Percentiles rank a stretch among this genome's conserved stretches.
Evolutionary conservation across 2,329 filamentous ascomycete species (phyloP).

Genomic region (Xylariaceae sp.): DNA sequence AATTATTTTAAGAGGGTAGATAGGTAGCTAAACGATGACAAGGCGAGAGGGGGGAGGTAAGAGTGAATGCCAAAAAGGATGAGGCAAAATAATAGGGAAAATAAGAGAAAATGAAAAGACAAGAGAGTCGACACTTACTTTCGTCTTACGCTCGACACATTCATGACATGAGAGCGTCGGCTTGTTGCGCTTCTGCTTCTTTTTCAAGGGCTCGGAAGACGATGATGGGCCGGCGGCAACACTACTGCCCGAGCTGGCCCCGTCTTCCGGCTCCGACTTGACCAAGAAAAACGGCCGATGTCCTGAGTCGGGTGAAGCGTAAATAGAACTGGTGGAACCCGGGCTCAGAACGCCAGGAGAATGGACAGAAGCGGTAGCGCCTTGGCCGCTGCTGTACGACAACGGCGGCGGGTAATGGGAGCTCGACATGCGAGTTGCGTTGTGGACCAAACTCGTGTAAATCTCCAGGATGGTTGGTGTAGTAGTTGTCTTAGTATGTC

Average conservation of each 20-base stretch:
- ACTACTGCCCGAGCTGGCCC: slow-evolving; percentile 26
- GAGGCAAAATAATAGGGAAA: too few species aligned
- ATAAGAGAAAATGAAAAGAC: background rate
- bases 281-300: slow-evolving; percentile 24
- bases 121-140: slow-evolving; percentile 45
- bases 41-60: background rate
- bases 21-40: background rate
- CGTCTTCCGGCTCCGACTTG: slow-evolving; percentile 31
- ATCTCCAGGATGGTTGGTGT: background rate
- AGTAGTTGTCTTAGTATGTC: too few species aligned
- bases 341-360: slow-evolving; percentile 28
- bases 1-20: background rate
- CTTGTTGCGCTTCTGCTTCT: slow-evolving; percentile 81
- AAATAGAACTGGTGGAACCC: slow-evolving; percentile 28
- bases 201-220: slow-evolving; percentile 43
- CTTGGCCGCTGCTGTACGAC: slow-evolving; percentile 28
- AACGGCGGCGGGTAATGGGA: slow-evolving; percentile 28
- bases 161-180: slow-evolving; percentile 73
- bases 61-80: background rate
- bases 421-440: slow-evolving; percentile 27
- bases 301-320: slow-evolving; percentile 28
- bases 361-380: slow-evolving; percentile 20
- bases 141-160: slow-evolving; percentile 78
- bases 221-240: slow-evolving; percentile 22
- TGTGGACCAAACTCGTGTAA: background rate